These are phyloP conservation scores for Termitomyces sp. DNA, from an alignment of 768 basidiomycete species.

Conservation along the genomic window DNA sequence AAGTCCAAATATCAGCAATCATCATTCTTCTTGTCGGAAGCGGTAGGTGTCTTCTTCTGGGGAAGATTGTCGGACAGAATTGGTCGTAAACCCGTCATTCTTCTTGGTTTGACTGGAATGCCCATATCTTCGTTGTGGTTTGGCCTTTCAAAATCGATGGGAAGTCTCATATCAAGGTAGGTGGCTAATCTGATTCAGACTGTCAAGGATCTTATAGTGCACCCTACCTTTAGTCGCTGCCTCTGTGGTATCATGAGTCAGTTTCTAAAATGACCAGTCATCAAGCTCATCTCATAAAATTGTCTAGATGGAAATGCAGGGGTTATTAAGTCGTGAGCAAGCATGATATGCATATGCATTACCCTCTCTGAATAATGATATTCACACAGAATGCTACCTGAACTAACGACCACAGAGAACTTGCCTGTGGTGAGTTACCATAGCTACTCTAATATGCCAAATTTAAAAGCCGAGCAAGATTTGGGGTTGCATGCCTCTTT, in stretches of 20 bases:
- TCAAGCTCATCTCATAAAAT: not conserved
- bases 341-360: not conserved
- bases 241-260: conserved; percentile 34
- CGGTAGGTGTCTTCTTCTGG: conserved; percentile 70
- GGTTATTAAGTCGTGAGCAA: conserved; percentile 49
- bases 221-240: not conserved
- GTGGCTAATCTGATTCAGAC: not conserved
- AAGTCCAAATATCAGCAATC: conserved; percentile 61
- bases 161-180: conserved; percentile 51
- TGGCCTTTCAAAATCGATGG: conserved; percentile 65
- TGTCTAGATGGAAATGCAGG: conserved; percentile 51
- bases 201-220: not conserved
- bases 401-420: not conserved
- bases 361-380: not conserved
- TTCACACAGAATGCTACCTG: not conserved
- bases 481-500: conserved; percentile 1
- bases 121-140: conserved; percentile 70
- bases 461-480: not conserved
- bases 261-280: conserved; percentile 5
- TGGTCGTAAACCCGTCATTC: conserved; percentile 72
- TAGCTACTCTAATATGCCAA: not conserved
- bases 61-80: conserved; percentile 65
- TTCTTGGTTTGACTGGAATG: conserved; percentile 59
- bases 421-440: not conserved
- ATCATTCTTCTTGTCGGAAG: conserved; percentile 69